Evolutionary conservation across 805 yeast genomes (phyloP).

Genomic region (Candida orba): DNA sequence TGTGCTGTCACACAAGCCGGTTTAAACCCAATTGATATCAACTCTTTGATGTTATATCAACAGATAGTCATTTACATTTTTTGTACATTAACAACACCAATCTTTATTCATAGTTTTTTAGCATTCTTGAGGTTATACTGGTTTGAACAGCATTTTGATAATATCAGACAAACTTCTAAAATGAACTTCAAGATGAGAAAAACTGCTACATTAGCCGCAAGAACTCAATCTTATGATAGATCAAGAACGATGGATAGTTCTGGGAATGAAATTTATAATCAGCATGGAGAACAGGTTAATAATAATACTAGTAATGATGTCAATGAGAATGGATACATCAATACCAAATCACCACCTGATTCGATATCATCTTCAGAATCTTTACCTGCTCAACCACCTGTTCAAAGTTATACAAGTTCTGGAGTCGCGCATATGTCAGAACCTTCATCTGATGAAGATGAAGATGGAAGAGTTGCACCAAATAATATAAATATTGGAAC

Average conservation of each 20-base stretch:
- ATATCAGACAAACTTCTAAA: slow-evolving; percentile 73
- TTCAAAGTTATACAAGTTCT: background rate
- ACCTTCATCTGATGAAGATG: slow-evolving; percentile 20
- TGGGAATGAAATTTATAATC: slow-evolving; percentile 2
- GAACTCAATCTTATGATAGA: slow-evolving; percentile 28
- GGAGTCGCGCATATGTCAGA: slow-evolving; percentile 16
- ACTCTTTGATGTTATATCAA: slow-evolving; percentile 62
- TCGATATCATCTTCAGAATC: background rate
- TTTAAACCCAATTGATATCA: slow-evolving; percentile 68
- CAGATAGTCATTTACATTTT: slow-evolving; percentile 64
- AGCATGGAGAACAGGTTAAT: no score
- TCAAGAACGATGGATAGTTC: slow-evolving; percentile 3
- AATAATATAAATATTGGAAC: slow-evolving; percentile 2
- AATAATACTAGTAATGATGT: no score
- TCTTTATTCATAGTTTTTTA: slow-evolving; percentile 74
- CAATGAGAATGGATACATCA: no score
- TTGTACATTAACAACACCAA: slow-evolving; percentile 72
- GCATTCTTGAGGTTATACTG: slow-evolving; percentile 77
- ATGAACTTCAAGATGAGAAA: slow-evolving; percentile 76
- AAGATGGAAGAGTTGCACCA: slow-evolving; percentile 4
- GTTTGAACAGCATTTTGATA: slow-evolving; percentile 83
- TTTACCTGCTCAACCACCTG: background rate
- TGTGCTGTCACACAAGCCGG: slow-evolving; percentile 92
- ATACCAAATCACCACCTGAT: no score
- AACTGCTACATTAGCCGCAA: slow-evolving; percentile 61